phyloP scores from a whole-genome alignment of 108 stramenopile species.

The Cyclotella cryptica region DNA sequence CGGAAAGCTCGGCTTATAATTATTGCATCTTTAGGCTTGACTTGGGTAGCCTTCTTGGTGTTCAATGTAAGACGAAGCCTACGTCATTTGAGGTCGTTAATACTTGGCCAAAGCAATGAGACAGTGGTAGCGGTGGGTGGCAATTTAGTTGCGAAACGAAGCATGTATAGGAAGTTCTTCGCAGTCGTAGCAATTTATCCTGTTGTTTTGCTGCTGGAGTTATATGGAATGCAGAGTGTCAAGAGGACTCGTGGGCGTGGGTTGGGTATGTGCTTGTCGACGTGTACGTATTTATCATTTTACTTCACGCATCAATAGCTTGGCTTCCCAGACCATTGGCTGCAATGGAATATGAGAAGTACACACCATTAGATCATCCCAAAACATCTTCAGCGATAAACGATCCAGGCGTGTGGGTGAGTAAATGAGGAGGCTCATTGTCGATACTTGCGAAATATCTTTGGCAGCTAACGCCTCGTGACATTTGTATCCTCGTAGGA shows the following conservation, averaged over 20 bases:
- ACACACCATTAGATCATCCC: slow-evolving; percentile 32
- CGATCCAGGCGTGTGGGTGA: slow-evolving; percentile 27
- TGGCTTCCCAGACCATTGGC: slow-evolving; percentile 40
- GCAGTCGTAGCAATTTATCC: slow-evolving; percentile 42
- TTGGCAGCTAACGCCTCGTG: background rate
- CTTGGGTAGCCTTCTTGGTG: slow-evolving; percentile 43
- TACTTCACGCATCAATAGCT: slow-evolving; percentile 41
- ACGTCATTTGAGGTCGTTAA: slow-evolving; percentile 40
- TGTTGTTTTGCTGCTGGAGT: slow-evolving; percentile 36
- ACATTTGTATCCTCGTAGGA: slow-evolving; percentile 5
- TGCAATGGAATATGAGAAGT: slow-evolving; percentile 32
- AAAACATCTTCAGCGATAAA: slow-evolving; percentile 21
- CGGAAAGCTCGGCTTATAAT: slow-evolving; percentile 11
- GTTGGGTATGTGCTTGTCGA: slow-evolving; percentile 43
- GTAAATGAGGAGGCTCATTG: background rate
- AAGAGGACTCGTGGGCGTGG: slow-evolving; percentile 50
- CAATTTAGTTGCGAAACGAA: slow-evolving; percentile 41
- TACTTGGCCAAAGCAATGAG: slow-evolving; percentile 38
- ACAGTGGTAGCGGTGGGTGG: slow-evolving; percentile 40
- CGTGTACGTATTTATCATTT: slow-evolving; percentile 43
- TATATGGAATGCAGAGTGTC: slow-evolving; percentile 36
- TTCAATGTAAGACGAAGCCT: slow-evolving; percentile 39
- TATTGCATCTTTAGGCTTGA: slow-evolving; percentile 13
- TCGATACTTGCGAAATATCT: background rate
- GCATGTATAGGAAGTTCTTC: slow-evolving; percentile 45